These are phyloP conservation scores for Herpetomonas samuelpessoai DNA, from an alignment of 208 protist genomes.

Conservation along the genomic window DNA sequence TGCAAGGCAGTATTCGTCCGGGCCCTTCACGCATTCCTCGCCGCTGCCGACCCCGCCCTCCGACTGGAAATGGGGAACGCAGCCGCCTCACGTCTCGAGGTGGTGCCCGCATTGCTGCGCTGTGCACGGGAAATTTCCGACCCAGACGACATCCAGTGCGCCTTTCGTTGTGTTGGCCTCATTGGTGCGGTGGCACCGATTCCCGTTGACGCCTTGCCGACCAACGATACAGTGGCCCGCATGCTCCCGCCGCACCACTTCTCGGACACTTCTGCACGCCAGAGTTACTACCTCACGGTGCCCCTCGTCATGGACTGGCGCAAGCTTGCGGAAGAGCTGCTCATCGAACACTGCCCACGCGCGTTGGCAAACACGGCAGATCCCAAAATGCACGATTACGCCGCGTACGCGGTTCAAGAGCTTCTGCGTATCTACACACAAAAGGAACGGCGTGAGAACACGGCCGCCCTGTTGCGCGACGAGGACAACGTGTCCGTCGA, in stretches of 20 bases:
- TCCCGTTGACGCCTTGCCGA: neutral
- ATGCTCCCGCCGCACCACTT: conserved; percentile 4
- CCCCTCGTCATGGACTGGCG: conserved; percentile 67
- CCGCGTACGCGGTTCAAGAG: conserved; percentile 84
- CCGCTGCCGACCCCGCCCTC: conserved; percentile 18
- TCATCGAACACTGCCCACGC: conserved; percentile 63
- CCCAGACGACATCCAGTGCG: conserved; percentile 45
- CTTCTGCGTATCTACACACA: conserved; percentile 67
- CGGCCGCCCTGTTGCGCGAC: conserved; percentile 33
- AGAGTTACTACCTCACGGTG: conserved; percentile 20
- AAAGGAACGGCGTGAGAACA: conserved; percentile 36
- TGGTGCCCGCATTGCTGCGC: conserved; percentile 64
- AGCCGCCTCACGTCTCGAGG: conserved; percentile 30
- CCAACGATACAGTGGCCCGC: neutral
- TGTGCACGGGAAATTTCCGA: conserved; percentile 48
- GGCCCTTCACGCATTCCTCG: conserved; percentile 64
- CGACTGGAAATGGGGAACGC: conserved; percentile 53
- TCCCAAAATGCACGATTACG: conserved; percentile 75
- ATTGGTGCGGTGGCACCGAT: conserved; percentile 55
- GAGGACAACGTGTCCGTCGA: conserved; percentile 52
- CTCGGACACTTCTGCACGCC: neutral
- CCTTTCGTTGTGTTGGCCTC: conserved; percentile 70
- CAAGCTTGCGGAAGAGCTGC: conserved; percentile 51
- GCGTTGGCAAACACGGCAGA: conserved; percentile 78
- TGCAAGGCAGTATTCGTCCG: conserved; percentile 76